Conservation (phyloP, 495 filamentous ascomycete genomes). For the Peziza echinospora region DNA sequence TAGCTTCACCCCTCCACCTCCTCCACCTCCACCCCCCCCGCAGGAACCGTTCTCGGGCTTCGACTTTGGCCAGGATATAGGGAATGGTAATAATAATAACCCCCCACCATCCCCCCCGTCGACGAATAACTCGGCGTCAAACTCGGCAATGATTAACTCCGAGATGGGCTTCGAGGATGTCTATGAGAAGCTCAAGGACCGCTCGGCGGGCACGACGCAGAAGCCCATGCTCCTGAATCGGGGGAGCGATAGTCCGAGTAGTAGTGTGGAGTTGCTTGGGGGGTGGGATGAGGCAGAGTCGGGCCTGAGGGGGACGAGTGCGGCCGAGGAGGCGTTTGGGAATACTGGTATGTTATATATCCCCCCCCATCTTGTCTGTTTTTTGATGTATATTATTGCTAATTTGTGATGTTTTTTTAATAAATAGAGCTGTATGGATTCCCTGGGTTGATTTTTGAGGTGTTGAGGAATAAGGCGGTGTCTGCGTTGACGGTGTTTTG, state of each 20-base stretch:
- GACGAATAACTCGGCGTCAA: too few species aligned
- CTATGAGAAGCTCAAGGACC: conserved; percentile 39
- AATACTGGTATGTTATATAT: conserved; percentile 17
- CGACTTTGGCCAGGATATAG: not conserved
- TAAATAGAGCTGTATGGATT: conserved; percentile 90
- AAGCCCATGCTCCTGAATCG: conserved; percentile 71
- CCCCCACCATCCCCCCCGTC: conserved; percentile 2
- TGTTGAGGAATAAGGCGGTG: conserved; percentile 76
- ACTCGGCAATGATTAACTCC: too few species aligned
- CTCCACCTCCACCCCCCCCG: too few species aligned
- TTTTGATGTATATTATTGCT: conserved; percentile 44
- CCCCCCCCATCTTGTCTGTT: conserved; percentile 19
- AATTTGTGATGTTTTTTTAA: too few species aligned
- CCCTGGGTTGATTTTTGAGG: conserved; percentile 84
- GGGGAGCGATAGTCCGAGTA: conserved; percentile 79
- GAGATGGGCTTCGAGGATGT: conserved; percentile 57
- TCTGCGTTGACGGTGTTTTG: conserved; percentile 81
- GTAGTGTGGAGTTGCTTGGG: conserved; percentile 69
- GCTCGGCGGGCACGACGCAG: conserved; percentile 35
- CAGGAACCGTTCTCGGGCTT: too few species aligned
- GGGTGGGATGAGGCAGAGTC: conserved; percentile 61
- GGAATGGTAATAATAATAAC: not conserved
- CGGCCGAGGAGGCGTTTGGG: conserved; percentile 20
- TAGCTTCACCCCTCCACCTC: too few species aligned
- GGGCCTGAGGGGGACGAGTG: conserved; percentile 15